Evolutionary conservation across 208 protist genomes (phyloP).

Genomic region (Crithidia expoeki): DNA sequence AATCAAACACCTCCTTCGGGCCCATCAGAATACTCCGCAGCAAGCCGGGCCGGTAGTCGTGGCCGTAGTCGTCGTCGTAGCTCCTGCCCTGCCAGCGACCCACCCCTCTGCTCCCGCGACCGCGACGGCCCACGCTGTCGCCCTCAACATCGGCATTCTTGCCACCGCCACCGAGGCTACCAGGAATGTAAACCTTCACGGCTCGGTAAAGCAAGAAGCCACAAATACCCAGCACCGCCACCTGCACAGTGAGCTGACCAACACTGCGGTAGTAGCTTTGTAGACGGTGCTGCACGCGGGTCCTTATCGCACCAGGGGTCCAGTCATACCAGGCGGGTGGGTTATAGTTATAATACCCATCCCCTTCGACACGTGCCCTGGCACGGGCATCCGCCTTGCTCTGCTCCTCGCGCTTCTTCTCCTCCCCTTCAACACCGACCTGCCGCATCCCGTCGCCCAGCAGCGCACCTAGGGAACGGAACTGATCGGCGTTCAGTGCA

Average conservation of each 20-base stretch:
- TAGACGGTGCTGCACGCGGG: constrained; percentile 70
- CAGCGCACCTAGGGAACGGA: constrained; percentile 71
- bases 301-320: constrained; percentile 61
- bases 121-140: neutral
- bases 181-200: constrained; percentile 34
- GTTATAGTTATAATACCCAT: constrained; percentile 36
- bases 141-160: neutral
- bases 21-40: constrained; percentile 73
- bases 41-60: constrained; percentile 46
- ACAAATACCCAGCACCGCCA: constrained; percentile 45
- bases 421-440: constrained; percentile 69
- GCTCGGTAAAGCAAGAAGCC: constrained; percentile 55
- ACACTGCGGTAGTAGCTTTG: constrained; percentile 60
- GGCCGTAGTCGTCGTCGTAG: constrained; percentile 27
- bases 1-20: constrained; percentile 84
- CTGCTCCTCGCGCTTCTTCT: constrained; percentile 39
- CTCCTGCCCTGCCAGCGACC: constrained; percentile 17
- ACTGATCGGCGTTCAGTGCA: constrained; percentile 81
- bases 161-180: neutral
- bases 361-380: constrained; percentile 1
- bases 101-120: constrained; percentile 8
- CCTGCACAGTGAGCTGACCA: constrained; percentile 67
- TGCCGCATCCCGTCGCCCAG: constrained; percentile 72
- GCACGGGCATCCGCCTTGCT: constrained; percentile 34
- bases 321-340: constrained; percentile 84